Conservation (phyloP, 352 stramenopile genomes). For the Lagenidium giganteum region DNA sequence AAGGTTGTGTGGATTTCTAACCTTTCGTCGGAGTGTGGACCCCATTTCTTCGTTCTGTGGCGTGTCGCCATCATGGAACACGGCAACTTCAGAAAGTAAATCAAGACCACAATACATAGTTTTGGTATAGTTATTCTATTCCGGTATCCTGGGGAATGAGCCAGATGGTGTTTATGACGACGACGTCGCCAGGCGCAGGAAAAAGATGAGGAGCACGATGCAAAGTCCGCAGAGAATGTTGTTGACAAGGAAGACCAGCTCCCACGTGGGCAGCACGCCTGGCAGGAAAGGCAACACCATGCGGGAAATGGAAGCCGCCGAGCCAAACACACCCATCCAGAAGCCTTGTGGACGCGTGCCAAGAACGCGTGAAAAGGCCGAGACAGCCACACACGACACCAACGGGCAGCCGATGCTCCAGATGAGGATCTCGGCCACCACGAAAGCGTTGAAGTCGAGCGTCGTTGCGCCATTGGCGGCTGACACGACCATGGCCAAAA, state of each 20-base stretch:
- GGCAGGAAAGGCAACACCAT: constrained; percentile 58
- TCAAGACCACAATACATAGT: too few species aligned
- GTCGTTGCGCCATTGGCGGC: constrained; percentile 1
- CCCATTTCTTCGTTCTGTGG: too few species aligned
- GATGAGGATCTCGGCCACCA: constrained; percentile 31
- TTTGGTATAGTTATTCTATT: too few species aligned
- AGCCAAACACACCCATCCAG: constrained; percentile 44
- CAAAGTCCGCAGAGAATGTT: constrained; percentile 20
- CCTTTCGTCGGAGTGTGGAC: too few species aligned
- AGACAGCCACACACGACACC: constrained; percentile 35
- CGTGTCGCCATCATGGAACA: too few species aligned
- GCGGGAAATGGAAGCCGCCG: constrained; percentile 42
- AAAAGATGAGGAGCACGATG: constrained; percentile 28
- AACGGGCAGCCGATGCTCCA: constrained; percentile 51
- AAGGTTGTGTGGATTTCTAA: too few species aligned
- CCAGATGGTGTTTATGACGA: too few species aligned
- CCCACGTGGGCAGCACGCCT: constrained; percentile 35
- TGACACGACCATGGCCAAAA: constrained; percentile 17
- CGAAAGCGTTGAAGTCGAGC: constrained; percentile 31
- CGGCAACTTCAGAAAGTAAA: too few species aligned
- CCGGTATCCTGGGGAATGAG: too few species aligned
- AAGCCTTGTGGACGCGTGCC: constrained; percentile 40
- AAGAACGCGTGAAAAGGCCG: constrained; percentile 42
- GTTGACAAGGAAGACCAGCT: constrained; percentile 31
- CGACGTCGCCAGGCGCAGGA: too few species aligned